Conservation (phyloP, 305 asterid genomes). For the Fraxinus sp. region DNA sequence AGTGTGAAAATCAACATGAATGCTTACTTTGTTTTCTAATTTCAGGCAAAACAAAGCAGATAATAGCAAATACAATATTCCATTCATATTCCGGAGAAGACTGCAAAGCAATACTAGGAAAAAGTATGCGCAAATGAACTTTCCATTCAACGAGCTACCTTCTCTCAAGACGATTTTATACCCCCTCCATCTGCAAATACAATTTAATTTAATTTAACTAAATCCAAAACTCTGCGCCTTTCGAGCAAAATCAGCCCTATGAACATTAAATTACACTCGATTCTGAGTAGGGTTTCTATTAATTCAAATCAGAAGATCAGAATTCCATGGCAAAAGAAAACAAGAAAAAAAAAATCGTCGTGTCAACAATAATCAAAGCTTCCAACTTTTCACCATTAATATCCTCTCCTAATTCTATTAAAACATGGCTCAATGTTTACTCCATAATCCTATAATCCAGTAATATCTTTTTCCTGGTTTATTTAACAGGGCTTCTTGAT, state of each 20-base stretch:
- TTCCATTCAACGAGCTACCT: neutral
- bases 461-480: neutral
- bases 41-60: neutral
- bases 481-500: neutral
- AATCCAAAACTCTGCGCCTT: neutral
- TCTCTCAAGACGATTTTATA: neutral
- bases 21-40: neutral
- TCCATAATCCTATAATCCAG: neutral
- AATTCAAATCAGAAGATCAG: neutral
- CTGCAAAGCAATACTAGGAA: neutral
- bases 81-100: neutral
- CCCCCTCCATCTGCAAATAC: neutral
- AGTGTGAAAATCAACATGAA: neutral
- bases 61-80: neutral
- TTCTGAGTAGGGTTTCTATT: neutral
- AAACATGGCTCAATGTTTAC: neutral
- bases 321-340: neutral
- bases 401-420: neutral
- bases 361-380: neutral
- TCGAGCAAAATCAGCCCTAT: neutral
- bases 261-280: neutral
- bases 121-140: neutral
- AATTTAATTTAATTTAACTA: neutral
- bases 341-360: neutral
- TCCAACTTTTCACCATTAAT: neutral